Evolutionary conservation across 345 rosid species (phyloP).

Genomic region (Lenwebbia sp.): DNA sequence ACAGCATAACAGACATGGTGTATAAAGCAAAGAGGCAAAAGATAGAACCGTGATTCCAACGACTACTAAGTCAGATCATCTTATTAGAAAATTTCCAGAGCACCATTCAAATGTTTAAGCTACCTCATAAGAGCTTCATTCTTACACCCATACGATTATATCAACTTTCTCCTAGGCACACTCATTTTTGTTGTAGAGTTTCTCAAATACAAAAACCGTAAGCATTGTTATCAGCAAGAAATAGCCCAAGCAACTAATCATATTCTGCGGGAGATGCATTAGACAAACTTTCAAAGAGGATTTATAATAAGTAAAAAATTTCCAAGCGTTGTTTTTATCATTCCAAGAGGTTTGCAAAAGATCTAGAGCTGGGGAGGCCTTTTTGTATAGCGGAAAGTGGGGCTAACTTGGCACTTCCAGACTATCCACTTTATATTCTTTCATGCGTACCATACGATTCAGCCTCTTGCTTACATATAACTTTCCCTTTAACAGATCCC

Average conservation of each 20-base stretch:
- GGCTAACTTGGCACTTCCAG: not conserved
- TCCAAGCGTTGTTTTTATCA: not conserved
- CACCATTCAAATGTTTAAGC: not conserved
- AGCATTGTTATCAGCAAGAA: not conserved
- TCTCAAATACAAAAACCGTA: not conserved
- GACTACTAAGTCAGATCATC: not conserved
- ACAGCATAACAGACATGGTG: not conserved
- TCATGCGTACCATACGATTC: not conserved
- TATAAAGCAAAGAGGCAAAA: not conserved
- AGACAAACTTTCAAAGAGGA: not conserved
- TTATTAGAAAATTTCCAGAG: not conserved
- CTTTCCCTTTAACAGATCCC: not conserved
- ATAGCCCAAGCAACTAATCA: not conserved
- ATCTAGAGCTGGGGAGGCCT: not conserved
- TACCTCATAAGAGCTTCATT: not conserved
- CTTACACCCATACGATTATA: accelerated
- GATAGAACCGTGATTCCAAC: not conserved
- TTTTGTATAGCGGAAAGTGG: not conserved
- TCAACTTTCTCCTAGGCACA: not conserved
- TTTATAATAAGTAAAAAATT: not conserved
- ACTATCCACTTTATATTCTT: not conserved
- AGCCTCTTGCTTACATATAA: not conserved
- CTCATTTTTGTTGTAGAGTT: not conserved
- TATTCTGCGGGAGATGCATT: not conserved
- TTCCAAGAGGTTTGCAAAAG: not conserved